These are phyloP conservation scores for Astrothelium subdiscretum DNA, from an alignment of 495 filamentous ascomycete species.

Conservation along the genomic window DNA sequence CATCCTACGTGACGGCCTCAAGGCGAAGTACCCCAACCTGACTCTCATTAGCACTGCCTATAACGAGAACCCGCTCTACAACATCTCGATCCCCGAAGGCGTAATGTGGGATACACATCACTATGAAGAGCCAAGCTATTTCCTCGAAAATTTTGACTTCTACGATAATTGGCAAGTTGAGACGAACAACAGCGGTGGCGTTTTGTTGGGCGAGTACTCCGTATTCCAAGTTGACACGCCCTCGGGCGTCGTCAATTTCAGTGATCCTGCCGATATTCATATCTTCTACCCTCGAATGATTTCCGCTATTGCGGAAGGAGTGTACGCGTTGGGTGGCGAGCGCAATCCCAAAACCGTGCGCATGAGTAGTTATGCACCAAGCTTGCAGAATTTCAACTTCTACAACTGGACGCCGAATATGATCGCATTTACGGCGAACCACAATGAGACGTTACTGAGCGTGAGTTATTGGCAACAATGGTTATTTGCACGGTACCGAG, in stretches of 20 bases:
- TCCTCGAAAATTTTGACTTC: constrained; percentile 7
- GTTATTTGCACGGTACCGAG: constrained; percentile 31
- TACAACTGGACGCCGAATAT: constrained; percentile 39
- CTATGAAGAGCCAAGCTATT: constrained; percentile 5
- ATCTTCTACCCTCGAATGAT: constrained; percentile 17
- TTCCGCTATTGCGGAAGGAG: constrained; percentile 21
- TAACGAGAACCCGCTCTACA: constrained; percentile 22
- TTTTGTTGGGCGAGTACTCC: constrained; percentile 21
- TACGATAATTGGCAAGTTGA: constrained; percentile 27
- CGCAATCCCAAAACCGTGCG: constrained; percentile 25
- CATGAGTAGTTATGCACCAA: constrained; percentile 31
- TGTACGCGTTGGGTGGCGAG: constrained; percentile 22
- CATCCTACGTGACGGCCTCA: constrained; percentile 38
- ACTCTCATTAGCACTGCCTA: constrained; percentile 29
- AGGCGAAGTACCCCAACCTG: constrained; percentile 38
- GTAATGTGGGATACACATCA: constrained; percentile 29
- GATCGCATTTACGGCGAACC: constrained; percentile 35
- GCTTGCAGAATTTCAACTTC: constrained; percentile 36
- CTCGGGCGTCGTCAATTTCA: constrained; percentile 14
- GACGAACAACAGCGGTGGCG: constrained; percentile 15
- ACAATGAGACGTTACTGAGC: constrained; percentile 29
- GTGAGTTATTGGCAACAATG: constrained; percentile 33
- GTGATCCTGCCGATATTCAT: constrained; percentile 6
- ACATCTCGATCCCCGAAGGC: constrained; percentile 29
- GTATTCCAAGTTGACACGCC: constrained; percentile 14